Evolutionary conservation across 1,139 yeast genomes (phyloP), one percentile per base, ranked within the genome.

Genomic region (Geotrichum aggregatum): DNA sequence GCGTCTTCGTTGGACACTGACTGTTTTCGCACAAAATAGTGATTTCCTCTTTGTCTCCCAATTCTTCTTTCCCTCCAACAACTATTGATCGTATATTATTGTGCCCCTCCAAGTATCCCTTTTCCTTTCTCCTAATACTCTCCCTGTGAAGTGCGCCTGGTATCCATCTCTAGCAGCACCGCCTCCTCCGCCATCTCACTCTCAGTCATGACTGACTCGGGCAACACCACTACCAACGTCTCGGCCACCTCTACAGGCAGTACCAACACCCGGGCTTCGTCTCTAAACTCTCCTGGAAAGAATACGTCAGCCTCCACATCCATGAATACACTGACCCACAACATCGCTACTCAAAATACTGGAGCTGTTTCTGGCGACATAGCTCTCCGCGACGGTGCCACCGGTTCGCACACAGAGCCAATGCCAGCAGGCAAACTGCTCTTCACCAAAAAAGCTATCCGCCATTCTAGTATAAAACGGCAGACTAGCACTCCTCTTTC

Each of bases 371-470:
- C 40, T 36, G 24, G 35, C 35, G 35, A 16, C 5, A n/a, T n/a
- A 6, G n/a, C 35, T 3, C 13, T 10, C 22, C 3, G 2, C 28
- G 24, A n/a, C 18, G n/a, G 18, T 18, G 45, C 45, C 35, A 22
- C 44, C 19, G 14, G 8, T 28, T 3, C 36, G 4, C 16, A 30
- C 24, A 5, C 38, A 11, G 45, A 28, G 33, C 35, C 34, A 21
- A 45, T 50, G n/a, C 41, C 28, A 31, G 19, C 44, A 4, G 41
- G 45, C 35, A 49, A 44, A 21, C 53, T 58, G 21, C 26, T 57
- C 6, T 59, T 59, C 42, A 49, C 60, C 31, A 60, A 60, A 44
- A 56, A 56, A 19, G 47, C 40, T 6, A 44, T 44, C 10, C 40
- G 47, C 18, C 28, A 44, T 19, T 31, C 47, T 4, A 19, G 47